These are phyloP conservation scores for Boletales sp. DNA, from an alignment of 768 basidiomycete genomes.

Conservation along the genomic window DNA sequence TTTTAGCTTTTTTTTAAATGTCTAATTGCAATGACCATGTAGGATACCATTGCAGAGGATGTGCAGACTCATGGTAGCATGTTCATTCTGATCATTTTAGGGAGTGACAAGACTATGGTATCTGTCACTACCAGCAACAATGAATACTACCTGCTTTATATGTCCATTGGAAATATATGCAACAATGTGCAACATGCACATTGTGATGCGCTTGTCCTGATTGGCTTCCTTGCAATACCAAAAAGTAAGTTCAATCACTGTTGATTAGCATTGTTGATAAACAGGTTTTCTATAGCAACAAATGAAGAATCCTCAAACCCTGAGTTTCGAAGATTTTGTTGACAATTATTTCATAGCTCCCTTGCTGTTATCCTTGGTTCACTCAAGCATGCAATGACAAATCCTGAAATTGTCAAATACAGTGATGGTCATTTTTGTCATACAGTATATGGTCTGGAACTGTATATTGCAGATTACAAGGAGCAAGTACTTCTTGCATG, in stretches of 20 bases:
- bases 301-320: constrained; percentile 17
- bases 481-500: too few species aligned
- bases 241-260: too few species aligned
- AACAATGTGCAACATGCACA: constrained; percentile 12
- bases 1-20: too few species aligned
- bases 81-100: constrained; percentile 12
- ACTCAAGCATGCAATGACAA: neutral
- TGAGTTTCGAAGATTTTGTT: neutral
- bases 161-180: constrained; percentile 13
- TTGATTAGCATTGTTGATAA: too few species aligned
- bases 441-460: neutral
- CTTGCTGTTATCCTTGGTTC: neutral
- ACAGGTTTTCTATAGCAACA: too few species aligned
- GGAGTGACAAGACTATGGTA: constrained; percentile 16
- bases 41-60: constrained; percentile 21
- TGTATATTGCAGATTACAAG: neutral
- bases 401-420: neutral
- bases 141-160: too few species aligned
- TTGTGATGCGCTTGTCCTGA: neutral
- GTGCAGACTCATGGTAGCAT: constrained; percentile 10
- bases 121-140: constrained; percentile 10
- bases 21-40: too few species aligned
- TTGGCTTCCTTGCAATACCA: constrained; percentile 27
- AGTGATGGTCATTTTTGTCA: neutral
- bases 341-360: neutral